phyloP scores from a whole-genome alignment of 1,139 yeast genomes.

The Kodamaea ohmeri region DNA sequence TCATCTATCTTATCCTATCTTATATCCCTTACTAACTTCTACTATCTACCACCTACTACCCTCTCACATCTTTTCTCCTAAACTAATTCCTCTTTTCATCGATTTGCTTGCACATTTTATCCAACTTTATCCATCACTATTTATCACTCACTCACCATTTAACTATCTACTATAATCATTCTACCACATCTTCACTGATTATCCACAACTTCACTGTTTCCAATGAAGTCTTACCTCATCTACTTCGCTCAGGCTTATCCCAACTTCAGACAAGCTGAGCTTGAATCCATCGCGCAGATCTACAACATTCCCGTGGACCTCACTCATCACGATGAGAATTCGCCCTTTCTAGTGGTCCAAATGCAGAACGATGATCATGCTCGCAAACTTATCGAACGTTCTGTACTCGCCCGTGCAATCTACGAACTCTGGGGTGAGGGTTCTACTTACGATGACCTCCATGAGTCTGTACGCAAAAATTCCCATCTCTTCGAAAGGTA shows the following conservation, averaged over 20 bases:
- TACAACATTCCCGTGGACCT: constrained; percentile 58
- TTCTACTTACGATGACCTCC: constrained; percentile 51
- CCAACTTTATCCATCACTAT: too few relatives aligned
- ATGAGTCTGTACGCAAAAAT: constrained; percentile 44
- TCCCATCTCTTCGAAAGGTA: constrained; percentile 33
- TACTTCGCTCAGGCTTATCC: constrained; percentile 84
- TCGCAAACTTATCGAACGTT: constrained; percentile 55
- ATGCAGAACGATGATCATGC: constrained; percentile 71
- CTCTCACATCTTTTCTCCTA: too few relatives aligned
- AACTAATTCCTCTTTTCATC: too few relatives aligned
- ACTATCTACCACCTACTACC: too few relatives aligned
- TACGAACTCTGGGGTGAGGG: constrained; percentile 89
- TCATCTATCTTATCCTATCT: too few relatives aligned
- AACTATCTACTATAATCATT: neutral
- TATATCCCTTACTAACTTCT: too few relatives aligned
- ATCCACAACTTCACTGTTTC: neutral
- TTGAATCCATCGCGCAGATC: constrained; percentile 77
- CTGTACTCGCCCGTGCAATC: constrained; percentile 70
- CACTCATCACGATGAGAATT: constrained; percentile 51
- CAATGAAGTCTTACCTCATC: constrained; percentile 62
- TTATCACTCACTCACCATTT: too few relatives aligned
- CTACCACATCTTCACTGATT: neutral
- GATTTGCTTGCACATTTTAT: too few relatives aligned
- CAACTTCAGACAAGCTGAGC: constrained; percentile 75
- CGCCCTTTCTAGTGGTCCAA: constrained; percentile 71